Conservation (phyloP, 1,139 yeast species). For the Lodderomyces oxycetoniae region DNA sequence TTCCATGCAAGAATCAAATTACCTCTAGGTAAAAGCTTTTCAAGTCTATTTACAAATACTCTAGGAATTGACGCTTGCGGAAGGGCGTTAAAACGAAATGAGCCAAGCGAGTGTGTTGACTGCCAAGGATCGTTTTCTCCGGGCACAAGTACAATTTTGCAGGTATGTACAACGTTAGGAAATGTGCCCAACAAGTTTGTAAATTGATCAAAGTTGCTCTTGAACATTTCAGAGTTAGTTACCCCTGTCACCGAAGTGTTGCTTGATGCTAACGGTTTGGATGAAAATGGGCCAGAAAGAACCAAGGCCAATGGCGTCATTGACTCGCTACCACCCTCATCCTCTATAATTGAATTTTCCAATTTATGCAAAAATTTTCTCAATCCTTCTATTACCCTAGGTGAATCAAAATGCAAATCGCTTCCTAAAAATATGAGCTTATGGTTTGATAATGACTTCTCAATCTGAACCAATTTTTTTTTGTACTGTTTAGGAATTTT, state of each 20-base stretch:
- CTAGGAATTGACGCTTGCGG: slow-evolving; percentile 73
- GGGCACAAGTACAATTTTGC: slow-evolving; percentile 65
- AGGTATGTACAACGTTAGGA: slow-evolving; percentile 28
- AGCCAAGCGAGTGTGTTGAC: slow-evolving; percentile 62
- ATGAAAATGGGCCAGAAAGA: slow-evolving; percentile 56
- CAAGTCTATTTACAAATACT: slow-evolving; percentile 63
- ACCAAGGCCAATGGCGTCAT: slow-evolving; percentile 50
- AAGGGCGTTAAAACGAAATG: slow-evolving; percentile 52
- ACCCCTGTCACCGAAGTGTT: slow-evolving; percentile 37
- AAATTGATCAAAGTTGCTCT: slow-evolving; percentile 67
- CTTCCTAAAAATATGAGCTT: slow-evolving; percentile 69
- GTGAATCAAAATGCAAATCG: slow-evolving; percentile 62
- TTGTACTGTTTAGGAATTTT: slow-evolving; percentile 60
- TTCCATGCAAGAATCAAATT: slow-evolving; percentile 57
- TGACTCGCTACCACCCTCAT: slow-evolving; percentile 18
- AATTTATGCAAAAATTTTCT: slow-evolving; percentile 52
- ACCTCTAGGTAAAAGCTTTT: slow-evolving; percentile 58
- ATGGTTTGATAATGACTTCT: slow-evolving; percentile 52
- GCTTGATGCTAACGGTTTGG: slow-evolving; percentile 54
- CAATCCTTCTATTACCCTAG: slow-evolving; percentile 54
- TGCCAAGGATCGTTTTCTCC: slow-evolving; percentile 96
- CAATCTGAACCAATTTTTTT: slow-evolving; percentile 51
- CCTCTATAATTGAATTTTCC: slow-evolving; percentile 31
- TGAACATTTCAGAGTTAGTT: slow-evolving; percentile 53
- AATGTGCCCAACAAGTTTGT: slow-evolving; percentile 47